These are phyloP conservation scores for Radiomyces spectabilis DNA, from an alignment of 192 early-diverging fungal species.

Conservation along the genomic window DNA sequence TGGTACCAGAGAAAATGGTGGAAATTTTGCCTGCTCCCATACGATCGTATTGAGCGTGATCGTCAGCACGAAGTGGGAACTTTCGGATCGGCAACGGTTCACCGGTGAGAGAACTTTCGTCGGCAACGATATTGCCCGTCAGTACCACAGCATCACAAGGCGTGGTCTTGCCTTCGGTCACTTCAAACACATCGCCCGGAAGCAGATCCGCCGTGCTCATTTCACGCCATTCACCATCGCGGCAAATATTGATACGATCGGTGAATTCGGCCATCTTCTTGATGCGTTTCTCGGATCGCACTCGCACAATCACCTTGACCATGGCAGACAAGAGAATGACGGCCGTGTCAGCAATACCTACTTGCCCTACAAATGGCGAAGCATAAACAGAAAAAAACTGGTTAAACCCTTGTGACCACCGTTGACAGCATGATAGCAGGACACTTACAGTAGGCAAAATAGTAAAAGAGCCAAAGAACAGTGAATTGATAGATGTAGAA, in stretches of 20 bases:
- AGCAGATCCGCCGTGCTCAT: slow-evolving; percentile 46
- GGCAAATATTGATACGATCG: slow-evolving; percentile 39
- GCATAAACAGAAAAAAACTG: neutral
- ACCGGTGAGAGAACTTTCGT: slow-evolving; percentile 62
- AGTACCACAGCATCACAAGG: slow-evolving; percentile 42
- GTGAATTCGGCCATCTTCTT: slow-evolving; percentile 53
- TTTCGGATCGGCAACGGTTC: slow-evolving; percentile 65
- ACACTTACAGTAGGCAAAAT: slow-evolving; percentile 37
- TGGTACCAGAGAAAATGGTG: slow-evolving; percentile 51
- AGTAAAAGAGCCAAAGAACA: slow-evolving; percentile 48
- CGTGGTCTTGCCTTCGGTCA: slow-evolving; percentile 37
- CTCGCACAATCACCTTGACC: slow-evolving; percentile 43
- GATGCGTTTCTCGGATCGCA: slow-evolving; percentile 44
- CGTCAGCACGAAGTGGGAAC: slow-evolving; percentile 46
- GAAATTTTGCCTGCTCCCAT: slow-evolving; percentile 35
- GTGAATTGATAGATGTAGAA: slow-evolving; percentile 51
- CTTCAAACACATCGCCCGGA: slow-evolving; percentile 63
- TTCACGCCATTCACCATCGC: slow-evolving; percentile 47
- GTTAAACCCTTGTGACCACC: neutral
- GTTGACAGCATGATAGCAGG: neutral
- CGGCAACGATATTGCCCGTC: slow-evolving; percentile 53
- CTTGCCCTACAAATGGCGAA: slow-evolving; percentile 14
- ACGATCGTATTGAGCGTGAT: slow-evolving; percentile 8
- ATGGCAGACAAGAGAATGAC: slow-evolving; percentile 43
- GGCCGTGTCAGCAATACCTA: slow-evolving; percentile 43